Evolutionary conservation across 2,329 filamentous ascomycete species (phyloP), one percentile per base, ranked within the genome.

Genomic region (Didymosphaeria variabile): DNA sequence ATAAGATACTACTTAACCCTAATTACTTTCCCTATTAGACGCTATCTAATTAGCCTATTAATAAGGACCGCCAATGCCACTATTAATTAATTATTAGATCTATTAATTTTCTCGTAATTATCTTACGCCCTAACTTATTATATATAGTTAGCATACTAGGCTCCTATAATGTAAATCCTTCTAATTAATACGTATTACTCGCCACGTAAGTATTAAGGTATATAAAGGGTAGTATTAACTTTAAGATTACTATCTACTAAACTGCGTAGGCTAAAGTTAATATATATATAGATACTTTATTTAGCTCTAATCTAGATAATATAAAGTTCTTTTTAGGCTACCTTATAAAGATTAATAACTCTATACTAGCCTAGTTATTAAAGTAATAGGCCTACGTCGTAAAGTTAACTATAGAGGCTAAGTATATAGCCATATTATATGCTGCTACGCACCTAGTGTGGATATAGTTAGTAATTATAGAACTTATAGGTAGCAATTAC

Each of bases 281-380:
- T 21, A 65, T 65, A 47, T 63, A 50, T 31, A n/a, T 45, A 2
- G 47, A 65, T 31, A 55, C 60, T 45, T 63, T 26, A 26, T 65
- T 46, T 21, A 36, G 21, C 5, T 58, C 52, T 9, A 47, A 65
- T 40, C 58, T 47, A 21, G 55, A 65, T 26, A 65, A 52, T 23
- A 32, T 49, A 0, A 60, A 63, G 31, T 65, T 55, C 10, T 61
- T 63, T 36, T 62, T 60, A 10, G 64, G 70, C n/a, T 72, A 62
- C 40, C 32, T 71, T 1, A 60, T 70, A n/a, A 67, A 58, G 26
- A 31, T 68, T 3, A 61, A 59, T 19, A 59, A 63, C n/a, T 63
- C 45, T 1, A 56, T 65, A 12, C 62, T 73, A 23, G 57, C 51
- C 15, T 73, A 52, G 70, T 64, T 34, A 8, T 69, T 55, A 10